phyloP scores from a whole-genome alignment of 2,329 filamentous ascomycete genomes.

The Cladosporium sp. region DNA sequence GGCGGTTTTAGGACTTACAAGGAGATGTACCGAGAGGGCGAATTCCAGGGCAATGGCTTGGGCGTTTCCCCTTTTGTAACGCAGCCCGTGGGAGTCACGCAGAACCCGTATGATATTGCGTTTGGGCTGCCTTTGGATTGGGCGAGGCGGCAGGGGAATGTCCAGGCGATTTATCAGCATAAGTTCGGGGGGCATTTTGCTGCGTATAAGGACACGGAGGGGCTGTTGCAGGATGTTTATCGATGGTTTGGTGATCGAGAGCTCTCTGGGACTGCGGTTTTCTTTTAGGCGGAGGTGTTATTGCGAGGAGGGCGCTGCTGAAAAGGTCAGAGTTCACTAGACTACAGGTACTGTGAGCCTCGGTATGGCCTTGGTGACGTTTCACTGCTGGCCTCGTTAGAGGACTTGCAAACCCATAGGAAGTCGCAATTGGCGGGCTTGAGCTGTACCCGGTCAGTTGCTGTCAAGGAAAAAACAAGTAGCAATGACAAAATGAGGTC shows the following conservation, averaged over 20 bases:
- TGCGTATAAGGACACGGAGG: slow-evolving; percentile 50
- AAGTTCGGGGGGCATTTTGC: slow-evolving; percentile 53
- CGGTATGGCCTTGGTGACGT: too few relatives aligned
- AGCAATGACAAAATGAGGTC: too few relatives aligned
- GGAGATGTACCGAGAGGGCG: slow-evolving; percentile 41
- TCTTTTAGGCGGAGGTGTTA: slow-evolving; percentile 4
- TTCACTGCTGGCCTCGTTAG: too few relatives aligned
- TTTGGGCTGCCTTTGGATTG: slow-evolving; percentile 49
- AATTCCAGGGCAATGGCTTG: slow-evolving; percentile 6
- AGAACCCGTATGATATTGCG: slow-evolving; percentile 4
- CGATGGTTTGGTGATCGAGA: slow-evolving; percentile 50
- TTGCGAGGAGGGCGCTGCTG: too few relatives aligned
- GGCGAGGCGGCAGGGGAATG: slow-evolving; percentile 49
- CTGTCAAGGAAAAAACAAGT: too few relatives aligned
- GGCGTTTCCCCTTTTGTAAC: slow-evolving; percentile 17
- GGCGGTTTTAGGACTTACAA: slow-evolving; percentile 73
- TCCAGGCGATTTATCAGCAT: slow-evolving; percentile 52
- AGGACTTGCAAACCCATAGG: too few relatives aligned
- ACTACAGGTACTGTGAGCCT: too few relatives aligned
- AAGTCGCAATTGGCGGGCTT: too few relatives aligned
- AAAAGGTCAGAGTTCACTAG: too few relatives aligned
- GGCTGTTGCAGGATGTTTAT: slow-evolving; percentile 47
- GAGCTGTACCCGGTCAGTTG: not conserved
- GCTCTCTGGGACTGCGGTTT: too few relatives aligned
- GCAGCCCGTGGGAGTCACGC: slow-evolving; percentile 36